phyloP scores from a whole-genome alignment of 768 basidiomycete genomes.

The Agaricus sinodeliciosus region DNA sequence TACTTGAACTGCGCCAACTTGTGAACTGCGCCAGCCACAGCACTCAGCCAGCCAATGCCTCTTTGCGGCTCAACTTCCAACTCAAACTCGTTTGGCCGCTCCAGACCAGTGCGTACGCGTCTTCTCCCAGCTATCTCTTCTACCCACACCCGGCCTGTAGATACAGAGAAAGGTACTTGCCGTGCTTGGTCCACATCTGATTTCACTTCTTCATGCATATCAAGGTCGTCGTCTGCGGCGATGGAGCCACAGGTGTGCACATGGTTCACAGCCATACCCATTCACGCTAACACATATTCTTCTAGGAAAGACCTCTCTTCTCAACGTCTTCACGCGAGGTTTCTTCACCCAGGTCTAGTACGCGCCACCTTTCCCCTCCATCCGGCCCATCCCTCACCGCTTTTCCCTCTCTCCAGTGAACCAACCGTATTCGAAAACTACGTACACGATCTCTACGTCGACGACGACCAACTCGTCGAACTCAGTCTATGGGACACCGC shows the following conservation, averaged over 20 bases:
- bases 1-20: not conserved
- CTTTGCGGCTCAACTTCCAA: constrained; percentile 50
- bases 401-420: constrained; percentile 42
- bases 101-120: constrained; percentile 37
- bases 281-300: constrained; percentile 15
- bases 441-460: constrained; percentile 82
- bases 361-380: constrained; percentile 21
- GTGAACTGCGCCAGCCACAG: no score
- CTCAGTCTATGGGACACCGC: constrained; percentile 97
- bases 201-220: constrained; percentile 8
- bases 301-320: constrained; percentile 73
- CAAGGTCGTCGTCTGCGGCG: constrained; percentile 85
- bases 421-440: constrained; percentile 98
- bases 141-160: constrained; percentile 21
- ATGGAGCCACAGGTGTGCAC: constrained; percentile 84
- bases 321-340: constrained; percentile 86
- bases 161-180: constrained; percentile 39
- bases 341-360: constrained; percentile 95
- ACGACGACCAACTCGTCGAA: constrained; percentile 86
- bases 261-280: constrained; percentile 8
- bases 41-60: constrained; percentile 30
- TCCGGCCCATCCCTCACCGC: not conserved
- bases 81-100: constrained; percentile 49
- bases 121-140: constrained; percentile 3
- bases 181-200: not conserved